A percentile compares a stretch with the other conserved stretches of the same genome.
Evolutionary conservation across 345 rosid species (phyloP).

Genomic region (Lumnitzera littorea): DNA sequence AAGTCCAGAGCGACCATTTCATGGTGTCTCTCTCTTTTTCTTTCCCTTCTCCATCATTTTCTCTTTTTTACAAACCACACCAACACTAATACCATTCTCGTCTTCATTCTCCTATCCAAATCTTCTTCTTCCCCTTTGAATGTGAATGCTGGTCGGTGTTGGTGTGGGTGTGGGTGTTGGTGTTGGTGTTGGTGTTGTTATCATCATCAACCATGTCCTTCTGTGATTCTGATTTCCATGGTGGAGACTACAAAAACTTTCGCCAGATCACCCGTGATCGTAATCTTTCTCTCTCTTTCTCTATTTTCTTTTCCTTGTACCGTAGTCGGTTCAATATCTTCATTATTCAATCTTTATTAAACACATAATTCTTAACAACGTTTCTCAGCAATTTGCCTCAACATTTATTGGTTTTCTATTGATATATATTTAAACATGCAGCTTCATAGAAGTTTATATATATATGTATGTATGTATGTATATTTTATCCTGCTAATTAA

Average conservation of each 20-base stretch:
- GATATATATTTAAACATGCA: too few species aligned
- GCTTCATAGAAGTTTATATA: too few species aligned
- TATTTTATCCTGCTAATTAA: too few species aligned
- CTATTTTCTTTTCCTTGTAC: neutral
- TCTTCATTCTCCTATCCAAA: too few species aligned
- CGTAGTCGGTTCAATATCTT: neutral
- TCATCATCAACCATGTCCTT: conserved; percentile 35
- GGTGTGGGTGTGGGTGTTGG: neutral
- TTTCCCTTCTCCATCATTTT: conserved; percentile 1
- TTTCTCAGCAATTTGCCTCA: too few species aligned
- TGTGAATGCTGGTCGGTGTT: neutral
- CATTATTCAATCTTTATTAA: neutral
- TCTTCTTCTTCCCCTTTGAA: neutral
- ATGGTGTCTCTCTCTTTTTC: neutral
- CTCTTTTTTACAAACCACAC: neutral
- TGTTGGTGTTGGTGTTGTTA: too few species aligned
- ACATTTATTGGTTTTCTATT: too few species aligned
- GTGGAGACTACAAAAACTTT: conserved; percentile 60
- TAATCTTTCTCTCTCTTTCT: conserved; percentile 21
- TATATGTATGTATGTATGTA: too few species aligned
- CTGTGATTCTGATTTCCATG: conserved; percentile 60
- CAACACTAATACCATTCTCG: too few species aligned
- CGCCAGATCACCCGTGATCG: conserved; percentile 76
- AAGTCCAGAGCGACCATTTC: neutral
- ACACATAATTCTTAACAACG: too few species aligned